Evolutionary conservation across 2,329 filamentous ascomycete genomes (phyloP), one percentile per base, ranked within the genome.

Genomic region (Phoma sp.): DNA sequence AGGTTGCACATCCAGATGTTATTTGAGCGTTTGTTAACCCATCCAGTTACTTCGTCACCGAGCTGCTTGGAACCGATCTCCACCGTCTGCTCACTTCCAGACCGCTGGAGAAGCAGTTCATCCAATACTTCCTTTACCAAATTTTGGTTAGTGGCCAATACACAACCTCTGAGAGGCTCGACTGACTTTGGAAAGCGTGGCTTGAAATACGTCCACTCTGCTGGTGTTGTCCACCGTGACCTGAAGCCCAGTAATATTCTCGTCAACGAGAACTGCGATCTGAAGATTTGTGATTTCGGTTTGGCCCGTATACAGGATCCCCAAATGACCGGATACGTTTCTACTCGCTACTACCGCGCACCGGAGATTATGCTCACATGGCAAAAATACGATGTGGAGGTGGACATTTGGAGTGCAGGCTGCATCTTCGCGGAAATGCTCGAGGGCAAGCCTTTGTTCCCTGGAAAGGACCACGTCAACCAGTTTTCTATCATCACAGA

Each of bases 371-470:
- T 99, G 95, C 92, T 99, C 74, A 98, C 95, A 62, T 99, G 95
- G 95, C 95, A 99, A 82, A 99, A 99, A 81, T 99, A 99, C 79
- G 95, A 99, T 67, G 88, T 98, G 40, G 95, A 98, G 80, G 95
- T 99, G 53, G 95, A 99, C 75, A 96, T 99, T 74, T 99, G 95
- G 95, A 98, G 95, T 75, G 93, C 93, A 15, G 95, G 95, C 57
- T 99, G 95, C 79, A 99, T 99, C 74, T 98, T 99, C 68, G 95
- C 95, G 34, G 95, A 99, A 80, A 99, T 99, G 95, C 84, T 99
- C 55, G 93, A 97, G 80, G 95, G 95, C 74, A 98, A 98, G 81
- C 95, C 95, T 26, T 81, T 99, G 18, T 99, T 99, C 83, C 95
- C 95, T 0, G 95, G 95, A 75, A 99, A 99, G 81, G 95, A 99